phyloP scores from a whole-genome alignment of 768 basidiomycete genomes.

The Mycena leptocephala region DNA sequence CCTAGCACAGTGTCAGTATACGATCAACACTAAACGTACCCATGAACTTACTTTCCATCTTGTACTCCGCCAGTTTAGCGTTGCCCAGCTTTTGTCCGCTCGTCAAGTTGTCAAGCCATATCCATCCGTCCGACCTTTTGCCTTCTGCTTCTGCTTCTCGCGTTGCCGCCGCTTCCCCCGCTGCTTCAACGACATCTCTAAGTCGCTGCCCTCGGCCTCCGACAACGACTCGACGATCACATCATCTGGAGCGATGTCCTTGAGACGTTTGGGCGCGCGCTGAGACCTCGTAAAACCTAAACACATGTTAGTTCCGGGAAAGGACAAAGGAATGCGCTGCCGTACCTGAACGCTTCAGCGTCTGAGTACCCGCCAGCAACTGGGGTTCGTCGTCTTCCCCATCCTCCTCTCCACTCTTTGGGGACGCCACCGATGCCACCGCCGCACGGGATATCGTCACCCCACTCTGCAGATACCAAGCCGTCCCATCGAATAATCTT shows the following conservation, averaged over 20 bases:
- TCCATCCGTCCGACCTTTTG: conserved; percentile 26
- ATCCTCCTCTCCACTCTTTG: not conserved
- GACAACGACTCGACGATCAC: not conserved
- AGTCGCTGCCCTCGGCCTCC: conserved; percentile 10
- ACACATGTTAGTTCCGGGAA: not conserved
- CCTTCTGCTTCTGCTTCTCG: not conserved
- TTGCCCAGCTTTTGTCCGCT: not conserved
- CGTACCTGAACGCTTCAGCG: conserved; percentile 17
- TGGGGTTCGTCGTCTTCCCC: not conserved
- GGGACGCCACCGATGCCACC: not conserved
- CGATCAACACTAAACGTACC: not conserved
- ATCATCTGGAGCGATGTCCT: too few species aligned
- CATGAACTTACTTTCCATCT: conserved; percentile 13
- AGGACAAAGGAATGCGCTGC: not conserved
- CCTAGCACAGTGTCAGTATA: conserved; percentile 13
- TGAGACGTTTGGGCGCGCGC: conserved; percentile 1
- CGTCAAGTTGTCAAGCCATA: conserved; percentile 9
- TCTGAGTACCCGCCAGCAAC: conserved; percentile 14
- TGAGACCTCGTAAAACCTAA: not conserved
- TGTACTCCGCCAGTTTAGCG: conserved; percentile 10
- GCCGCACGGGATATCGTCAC: not conserved
- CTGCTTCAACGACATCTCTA: not conserved
- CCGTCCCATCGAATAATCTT: conserved; percentile 22
- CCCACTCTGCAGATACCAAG: conserved; percentile 27
- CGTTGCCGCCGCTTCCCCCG: not conserved